phyloP scores from a whole-genome alignment of 768 basidiomycete species.

The Trametes elegans region DNA sequence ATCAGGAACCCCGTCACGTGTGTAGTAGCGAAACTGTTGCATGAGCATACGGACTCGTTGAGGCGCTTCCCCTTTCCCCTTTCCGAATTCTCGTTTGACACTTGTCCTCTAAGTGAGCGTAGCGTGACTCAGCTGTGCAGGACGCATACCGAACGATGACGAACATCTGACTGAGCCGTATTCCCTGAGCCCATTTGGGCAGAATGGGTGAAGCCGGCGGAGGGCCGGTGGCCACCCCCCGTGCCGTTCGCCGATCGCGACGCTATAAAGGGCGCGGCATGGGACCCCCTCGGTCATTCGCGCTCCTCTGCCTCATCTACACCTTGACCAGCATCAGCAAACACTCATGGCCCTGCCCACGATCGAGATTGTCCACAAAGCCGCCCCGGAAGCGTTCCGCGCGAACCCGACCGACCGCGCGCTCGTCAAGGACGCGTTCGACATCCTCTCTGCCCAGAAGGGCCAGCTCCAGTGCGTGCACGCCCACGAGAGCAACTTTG shows the following conservation, averaged over 20 bases:
- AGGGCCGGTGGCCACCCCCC: too few species aligned
- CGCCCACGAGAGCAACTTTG: neutral
- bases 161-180: conserved; percentile 3
- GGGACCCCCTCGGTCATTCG: neutral
- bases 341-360: conserved; percentile 12
- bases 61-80: too few species aligned
- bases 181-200: too few species aligned
- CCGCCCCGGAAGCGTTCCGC: conserved; percentile 17
- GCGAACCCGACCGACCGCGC: conserved; percentile 12
- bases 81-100: neutral
- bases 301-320: neutral
- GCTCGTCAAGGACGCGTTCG: conserved; percentile 12
- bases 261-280: neutral
- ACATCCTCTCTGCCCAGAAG: conserved; percentile 16
- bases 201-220: too few species aligned
- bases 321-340: neutral
- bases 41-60: too few species aligned
- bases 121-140: neutral
- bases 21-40: too few species aligned
- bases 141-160: neutral
- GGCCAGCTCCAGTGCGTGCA: conserved; percentile 5
- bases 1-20: too few species aligned
- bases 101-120: neutral
- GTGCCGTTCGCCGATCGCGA: neutral
- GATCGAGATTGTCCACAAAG: conserved; percentile 16